phyloP scores from a whole-genome alignment of 2,329 filamentous ascomycete species.

The Capronia americana region DNA sequence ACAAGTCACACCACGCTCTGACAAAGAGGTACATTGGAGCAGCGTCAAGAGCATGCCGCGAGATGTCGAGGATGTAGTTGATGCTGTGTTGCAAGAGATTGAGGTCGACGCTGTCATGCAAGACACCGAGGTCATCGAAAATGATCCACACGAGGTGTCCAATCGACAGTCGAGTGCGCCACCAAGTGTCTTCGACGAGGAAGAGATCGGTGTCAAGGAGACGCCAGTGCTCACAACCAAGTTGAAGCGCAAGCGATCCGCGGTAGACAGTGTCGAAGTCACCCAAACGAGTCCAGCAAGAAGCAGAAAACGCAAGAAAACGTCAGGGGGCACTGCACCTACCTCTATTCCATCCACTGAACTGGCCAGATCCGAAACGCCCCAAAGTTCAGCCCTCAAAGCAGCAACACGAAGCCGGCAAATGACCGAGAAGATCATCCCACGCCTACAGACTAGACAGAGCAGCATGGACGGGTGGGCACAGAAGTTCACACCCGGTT shows the following conservation, averaged over 20 bases:
- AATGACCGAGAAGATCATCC: constrained; percentile 30
- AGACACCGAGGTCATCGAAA: neutral
- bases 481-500: constrained; percentile 26
- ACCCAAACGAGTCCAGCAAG: neutral
- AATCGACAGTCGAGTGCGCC: constrained; percentile 15
- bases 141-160: constrained; percentile 7
- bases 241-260: constrained; percentile 30
- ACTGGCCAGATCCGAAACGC: constrained; percentile 1
- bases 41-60: neutral
- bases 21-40: neutral
- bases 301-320: constrained; percentile 24
- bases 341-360: constrained; percentile 28
- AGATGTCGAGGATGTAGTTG: neutral
- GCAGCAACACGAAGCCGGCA: constrained; percentile 13
- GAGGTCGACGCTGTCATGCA: neutral
- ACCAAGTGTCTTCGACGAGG: constrained; percentile 25
- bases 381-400: neutral
- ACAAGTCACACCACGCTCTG: constrained; percentile 1
- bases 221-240: constrained; percentile 15
- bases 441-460: constrained; percentile 25
- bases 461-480: constrained; percentile 33
- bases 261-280: neutral
- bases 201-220: constrained; percentile 15
- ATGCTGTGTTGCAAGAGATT: constrained; percentile 8
- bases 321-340: constrained; percentile 19